Conservation (phyloP, 2,329 filamentous ascomycete genomes). For the Trichoderma sp. region DNA sequence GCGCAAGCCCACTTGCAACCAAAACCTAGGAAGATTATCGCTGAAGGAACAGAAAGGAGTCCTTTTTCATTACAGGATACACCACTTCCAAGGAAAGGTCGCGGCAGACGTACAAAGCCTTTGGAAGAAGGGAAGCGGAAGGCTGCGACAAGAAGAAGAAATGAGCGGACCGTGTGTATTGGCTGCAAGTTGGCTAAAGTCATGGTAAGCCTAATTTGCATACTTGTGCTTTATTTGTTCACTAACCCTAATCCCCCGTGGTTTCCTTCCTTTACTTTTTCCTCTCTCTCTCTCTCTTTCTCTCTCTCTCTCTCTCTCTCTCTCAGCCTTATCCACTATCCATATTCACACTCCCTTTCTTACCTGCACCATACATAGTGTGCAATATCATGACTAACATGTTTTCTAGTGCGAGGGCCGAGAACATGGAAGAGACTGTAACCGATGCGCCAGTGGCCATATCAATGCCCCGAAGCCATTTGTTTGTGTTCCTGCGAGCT, state of each 20-base stretch:
- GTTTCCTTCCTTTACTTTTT: no score
- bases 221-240: background rate
- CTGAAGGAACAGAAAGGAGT: background rate
- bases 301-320: no score
- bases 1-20: background rate
- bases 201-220: constrained; percentile 7
- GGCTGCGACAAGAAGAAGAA: constrained; percentile 17
- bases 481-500: constrained; percentile 20
- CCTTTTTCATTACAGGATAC: no score
- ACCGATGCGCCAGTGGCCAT: background rate
- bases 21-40: background rate
- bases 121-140: background rate
- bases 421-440: background rate
- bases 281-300: no score
- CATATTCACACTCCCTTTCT: background rate
- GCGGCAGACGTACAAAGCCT: background rate
- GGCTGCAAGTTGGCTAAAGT: constrained; percentile 23
- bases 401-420: constrained; percentile 5
- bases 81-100: background rate
- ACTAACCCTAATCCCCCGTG: no score
- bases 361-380: background rate
- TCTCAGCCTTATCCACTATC: background rate
- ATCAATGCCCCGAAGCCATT: constrained; percentile 16
- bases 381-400: background rate
- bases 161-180: constrained; percentile 22